These are phyloP conservation scores for Echinochloa phyllopogon DNA, from an alignment of 176 grass and related monocot species.

Conservation along the genomic window DNA sequence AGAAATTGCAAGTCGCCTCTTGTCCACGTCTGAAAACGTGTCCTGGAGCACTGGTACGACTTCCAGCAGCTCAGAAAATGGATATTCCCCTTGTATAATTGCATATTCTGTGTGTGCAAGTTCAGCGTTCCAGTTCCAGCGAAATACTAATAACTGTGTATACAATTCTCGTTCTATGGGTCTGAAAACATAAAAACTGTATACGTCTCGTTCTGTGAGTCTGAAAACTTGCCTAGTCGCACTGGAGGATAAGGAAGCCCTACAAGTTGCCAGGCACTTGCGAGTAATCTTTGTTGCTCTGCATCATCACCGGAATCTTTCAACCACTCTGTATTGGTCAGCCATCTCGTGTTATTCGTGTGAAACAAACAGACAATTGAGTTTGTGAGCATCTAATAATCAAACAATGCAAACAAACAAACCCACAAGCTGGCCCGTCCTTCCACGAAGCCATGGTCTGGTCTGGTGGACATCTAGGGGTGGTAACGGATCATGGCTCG, in stretches of 20 bases:
- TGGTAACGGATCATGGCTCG: too few species aligned
- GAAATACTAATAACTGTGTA: neutral
- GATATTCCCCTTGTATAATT: constrained; percentile 13
- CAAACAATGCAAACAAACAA: neutral
- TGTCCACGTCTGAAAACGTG: neutral
- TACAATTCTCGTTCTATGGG: neutral
- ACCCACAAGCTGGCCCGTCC: neutral
- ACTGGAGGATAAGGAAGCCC: neutral
- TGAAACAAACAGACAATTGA: neutral
- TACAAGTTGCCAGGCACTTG: neutral
- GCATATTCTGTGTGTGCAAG: constrained; percentile 6
- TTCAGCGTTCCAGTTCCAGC: neutral
- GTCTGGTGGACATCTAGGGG: neutral
- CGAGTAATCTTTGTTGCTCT: neutral
- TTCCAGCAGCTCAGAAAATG: constrained; percentile 3
- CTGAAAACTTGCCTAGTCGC: neutral
- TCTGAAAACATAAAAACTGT: neutral
- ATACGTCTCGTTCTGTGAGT: neutral
- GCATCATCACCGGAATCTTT: neutral
- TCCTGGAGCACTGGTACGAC: neutral
- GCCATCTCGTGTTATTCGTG: neutral
- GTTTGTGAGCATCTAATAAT: neutral
- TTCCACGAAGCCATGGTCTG: neutral
- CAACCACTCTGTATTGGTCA: neutral
- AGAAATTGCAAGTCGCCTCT: neutral